Base-by-base conservation (phyloP, 805 yeast species). In the Cyberlindnera japonica region DNA sequence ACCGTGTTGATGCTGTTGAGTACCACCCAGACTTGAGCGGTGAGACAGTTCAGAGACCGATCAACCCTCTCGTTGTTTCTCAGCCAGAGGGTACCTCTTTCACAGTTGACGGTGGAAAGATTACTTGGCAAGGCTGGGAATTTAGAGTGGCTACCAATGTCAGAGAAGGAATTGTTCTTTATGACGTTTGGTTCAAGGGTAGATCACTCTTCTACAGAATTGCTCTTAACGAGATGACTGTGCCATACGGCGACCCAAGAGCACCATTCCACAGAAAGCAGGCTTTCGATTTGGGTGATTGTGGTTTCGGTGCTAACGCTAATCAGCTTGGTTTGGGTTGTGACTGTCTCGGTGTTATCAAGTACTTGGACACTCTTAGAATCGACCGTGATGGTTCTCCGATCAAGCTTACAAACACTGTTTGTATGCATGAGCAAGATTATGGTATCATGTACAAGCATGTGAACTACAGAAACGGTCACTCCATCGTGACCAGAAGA, bases 71-170 rank as follows among this genome's bases (percentile, higher is more conserved):
- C 58, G 63, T 80, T 48, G 73, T 82, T 35, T 55, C 61, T 24
- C 93, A 85, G 65, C 91, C 93, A 37, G 91, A 85, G 52, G 95
- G 95, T 48, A 78, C 89, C 11, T 79, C 87, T 3, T 84, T 81
- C 68, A 54, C 71, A 17, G 65, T 78, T 34, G 71, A 72, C 15
- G 83, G 81, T 28, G 66, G 75, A 47, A 77, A 78, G 58, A 72
- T 85, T 50, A 63, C 67, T 44, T 84, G 95, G 95, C 91, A 82
- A 66, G 88, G 82, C 18, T 84, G 93, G 93, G 82, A 79, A 60
- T 82, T 84, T 67, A 73, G 82, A 60, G 84, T 78, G 31, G 72
- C 78, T 38, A 68, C 84, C 37, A 79, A 79, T 54, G 79, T 75
- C 37, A 79, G 95, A 69, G 95, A 84, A 65, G 95, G 95, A 50